Conservation (phyloP, 2,329 filamentous ascomycete genomes). For the Ophiobolus disseminans region DNA sequence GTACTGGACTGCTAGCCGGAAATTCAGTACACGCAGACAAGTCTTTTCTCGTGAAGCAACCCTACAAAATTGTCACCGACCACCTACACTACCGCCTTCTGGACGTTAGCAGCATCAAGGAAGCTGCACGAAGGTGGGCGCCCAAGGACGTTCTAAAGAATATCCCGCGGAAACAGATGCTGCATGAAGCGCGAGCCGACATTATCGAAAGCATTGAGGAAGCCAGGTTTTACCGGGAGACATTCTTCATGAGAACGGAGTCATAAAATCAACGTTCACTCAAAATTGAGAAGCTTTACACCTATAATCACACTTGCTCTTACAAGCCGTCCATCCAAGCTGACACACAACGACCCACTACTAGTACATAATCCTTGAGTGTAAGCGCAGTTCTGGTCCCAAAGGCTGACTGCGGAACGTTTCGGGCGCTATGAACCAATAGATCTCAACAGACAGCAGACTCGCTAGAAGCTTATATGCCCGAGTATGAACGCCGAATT, state of each 20-base stretch:
- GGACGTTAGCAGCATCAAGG: constrained; percentile 92
- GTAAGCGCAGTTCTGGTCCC: too few species aligned
- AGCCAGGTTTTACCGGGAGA: constrained; percentile 79
- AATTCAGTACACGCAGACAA: constrained; percentile 93
- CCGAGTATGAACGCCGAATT: too few species aligned
- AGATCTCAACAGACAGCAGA: too few species aligned
- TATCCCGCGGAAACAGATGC: constrained; percentile 74
- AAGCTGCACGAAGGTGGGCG: constrained; percentile 85
- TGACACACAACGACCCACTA: too few species aligned
- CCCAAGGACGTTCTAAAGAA: constrained; percentile 64
- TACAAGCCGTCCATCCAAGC: too few species aligned
- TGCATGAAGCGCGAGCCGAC: constrained; percentile 85
- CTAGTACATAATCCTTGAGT: too few species aligned
- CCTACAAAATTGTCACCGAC: constrained; percentile 75
- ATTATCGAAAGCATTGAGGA: constrained; percentile 96
- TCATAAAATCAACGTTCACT: too few species aligned
- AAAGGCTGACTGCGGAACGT: too few species aligned
- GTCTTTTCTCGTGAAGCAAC: constrained; percentile 76
- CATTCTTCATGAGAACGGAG: constrained; percentile 62
- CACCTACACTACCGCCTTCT: constrained; percentile 89
- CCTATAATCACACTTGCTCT: too few species aligned
- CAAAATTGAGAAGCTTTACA: too few species aligned
- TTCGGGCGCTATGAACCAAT: too few species aligned
- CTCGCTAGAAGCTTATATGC: too few species aligned
- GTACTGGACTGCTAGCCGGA: constrained; percentile 79